Evolutionary conservation across 192 early-diverging fungal genomes (phyloP), one percentile per base, ranked within the genome.

Genomic region (Phycomyces nitens): DNA sequence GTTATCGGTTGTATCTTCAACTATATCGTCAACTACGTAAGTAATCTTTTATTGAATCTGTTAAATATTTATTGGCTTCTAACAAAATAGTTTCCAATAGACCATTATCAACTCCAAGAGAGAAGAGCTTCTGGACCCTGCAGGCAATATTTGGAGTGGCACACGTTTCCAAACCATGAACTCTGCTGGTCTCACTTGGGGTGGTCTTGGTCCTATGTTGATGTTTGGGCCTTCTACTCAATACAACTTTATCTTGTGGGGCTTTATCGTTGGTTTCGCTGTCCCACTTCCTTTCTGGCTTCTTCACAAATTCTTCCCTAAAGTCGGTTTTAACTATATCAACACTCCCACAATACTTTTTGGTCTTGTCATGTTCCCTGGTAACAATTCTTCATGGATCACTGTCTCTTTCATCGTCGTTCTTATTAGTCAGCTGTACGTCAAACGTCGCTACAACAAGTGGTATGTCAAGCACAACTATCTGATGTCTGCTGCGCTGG

Each of bases 1-100:
- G 63, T 89, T 7, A 75, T 87, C 40, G 82, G 82, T 56, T 77
- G 80, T 14, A 68, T 85, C 43, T 74, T 91, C 81, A 93, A 83
- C 68, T 86, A 50, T 66, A 69, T 68, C 18, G 66, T 74, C 29
- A 74, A 69, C 40, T 23, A 56, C 10, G 56, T 59, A 14, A 68
- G 58, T 56, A 56, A 34, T 53, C n/a, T n/a, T n/a, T n/a, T n/a
- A n/a, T n/a, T n/a, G n/a, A n/a, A n/a, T n/a, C n/a, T n/a, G n/a
- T n/a, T n/a, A n/a, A n/a, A n/a, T n/a, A n/a, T n/a, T n/a, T n/a
- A n/a, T n/a, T n/a, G n/a, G n/a, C n/a, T n/a, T n/a, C n/a, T n/a
- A n/a, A n/a, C n/a, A n/a, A n/a, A n/a, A n/a, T n/a, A n/a, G n/a
- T n/a, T n/a, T n/a, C n/a, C n/a, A n/a, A n/a, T 56, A 56, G 54